Evolutionary conservation across 2,329 filamentous ascomycete genomes (phyloP).

Genomic region (Ophiosphaerella narmari): DNA sequence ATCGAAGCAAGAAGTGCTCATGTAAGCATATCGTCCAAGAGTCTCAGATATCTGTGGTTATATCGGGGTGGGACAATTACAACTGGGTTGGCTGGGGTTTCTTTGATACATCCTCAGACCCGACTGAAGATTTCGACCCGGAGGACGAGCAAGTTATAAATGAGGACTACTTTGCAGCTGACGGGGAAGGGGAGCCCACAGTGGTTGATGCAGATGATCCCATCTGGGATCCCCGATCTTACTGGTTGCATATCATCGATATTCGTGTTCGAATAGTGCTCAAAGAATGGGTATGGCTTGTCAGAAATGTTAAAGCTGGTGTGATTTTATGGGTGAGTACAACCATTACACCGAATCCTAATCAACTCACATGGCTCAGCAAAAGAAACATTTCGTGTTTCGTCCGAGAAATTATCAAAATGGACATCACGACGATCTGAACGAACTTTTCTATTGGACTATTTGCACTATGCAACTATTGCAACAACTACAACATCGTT

Average conservation of each 20-base stretch:
- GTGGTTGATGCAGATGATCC: neutral
- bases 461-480: too few species aligned
- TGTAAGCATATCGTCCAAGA: too few species aligned
- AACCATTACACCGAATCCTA: neutral
- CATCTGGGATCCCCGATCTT: conserved; percentile 13
- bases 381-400: too few species aligned
- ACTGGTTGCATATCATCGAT: conserved; percentile 8
- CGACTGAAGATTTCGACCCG: neutral
- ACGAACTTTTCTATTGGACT: too few species aligned
- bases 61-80: neutral
- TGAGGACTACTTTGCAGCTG: conserved; percentile 2
- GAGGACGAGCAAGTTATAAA: neutral
- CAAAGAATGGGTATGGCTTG: conserved; percentile 5
- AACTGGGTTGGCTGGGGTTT: neutral
- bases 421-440: too few species aligned
- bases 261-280: conserved; percentile 2
- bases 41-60: too few species aligned
- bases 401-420: too few species aligned
- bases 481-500: too few species aligned
- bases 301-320: conserved; percentile 8
- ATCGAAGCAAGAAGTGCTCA: too few species aligned
- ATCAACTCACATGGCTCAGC: too few species aligned
- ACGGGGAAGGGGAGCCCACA: neutral
- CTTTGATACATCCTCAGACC: too few species aligned
- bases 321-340: conserved; percentile 6